phyloP scores from a whole-genome alignment of 1,284 basidiomycete genomes.

The Tremellales sp. region DNA sequence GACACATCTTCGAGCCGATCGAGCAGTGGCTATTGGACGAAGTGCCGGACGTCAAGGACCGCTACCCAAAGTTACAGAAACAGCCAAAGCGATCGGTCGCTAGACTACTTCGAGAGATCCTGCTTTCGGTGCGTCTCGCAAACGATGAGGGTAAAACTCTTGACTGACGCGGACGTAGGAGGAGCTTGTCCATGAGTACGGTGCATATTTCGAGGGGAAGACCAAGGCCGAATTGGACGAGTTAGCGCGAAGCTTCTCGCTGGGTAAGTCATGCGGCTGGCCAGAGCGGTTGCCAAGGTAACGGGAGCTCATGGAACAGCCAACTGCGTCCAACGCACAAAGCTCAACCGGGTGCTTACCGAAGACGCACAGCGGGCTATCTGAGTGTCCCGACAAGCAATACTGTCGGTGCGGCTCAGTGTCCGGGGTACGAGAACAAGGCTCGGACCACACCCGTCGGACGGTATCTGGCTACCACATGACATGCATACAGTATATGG shows the following conservation, averaged over 20 bases:
- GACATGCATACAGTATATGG: too few species aligned
- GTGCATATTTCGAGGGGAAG: conserved; percentile 59
- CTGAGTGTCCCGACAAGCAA: too few species aligned
- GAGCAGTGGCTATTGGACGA: conserved; percentile 54
- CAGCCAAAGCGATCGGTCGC: conserved; percentile 42
- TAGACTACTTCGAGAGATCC: conserved; percentile 59
- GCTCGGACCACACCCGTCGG: too few species aligned
- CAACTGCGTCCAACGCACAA: conserved; percentile 52
- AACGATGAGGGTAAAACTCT: neutral
- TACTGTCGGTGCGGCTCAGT: too few species aligned
- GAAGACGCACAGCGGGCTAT: too few species aligned
- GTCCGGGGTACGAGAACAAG: too few species aligned
- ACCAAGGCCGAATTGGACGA: conserved; percentile 57
- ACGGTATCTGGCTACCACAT: too few species aligned
- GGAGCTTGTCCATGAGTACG: conserved; percentile 63
- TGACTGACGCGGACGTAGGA: conserved; percentile 31
- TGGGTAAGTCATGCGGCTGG: conserved; percentile 32
- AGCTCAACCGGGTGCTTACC: conserved; percentile 43
- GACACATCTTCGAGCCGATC: conserved; percentile 59
- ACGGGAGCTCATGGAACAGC: too few species aligned
- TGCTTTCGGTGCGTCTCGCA: conserved; percentile 52
- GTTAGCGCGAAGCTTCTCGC: conserved; percentile 61
- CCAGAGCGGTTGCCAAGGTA: neutral
- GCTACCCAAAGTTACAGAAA: conserved; percentile 44
- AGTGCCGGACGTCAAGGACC: conserved; percentile 34